Evolutionary conservation across 2,329 filamentous ascomycete species (phyloP).

Genomic region (Fonsecaea monophora): DNA sequence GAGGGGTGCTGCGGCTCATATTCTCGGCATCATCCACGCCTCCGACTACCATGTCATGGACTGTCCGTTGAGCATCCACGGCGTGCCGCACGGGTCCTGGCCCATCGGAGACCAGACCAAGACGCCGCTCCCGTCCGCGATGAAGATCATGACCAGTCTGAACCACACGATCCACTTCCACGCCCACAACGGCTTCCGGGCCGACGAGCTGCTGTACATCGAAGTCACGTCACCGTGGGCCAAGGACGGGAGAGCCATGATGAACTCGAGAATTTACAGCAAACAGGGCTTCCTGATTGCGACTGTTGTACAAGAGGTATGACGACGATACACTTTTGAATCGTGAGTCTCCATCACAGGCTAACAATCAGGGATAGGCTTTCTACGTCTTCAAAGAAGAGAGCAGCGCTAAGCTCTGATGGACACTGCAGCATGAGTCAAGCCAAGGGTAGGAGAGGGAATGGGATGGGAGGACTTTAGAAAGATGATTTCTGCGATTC

Average conservation of each 20-base stretch:
- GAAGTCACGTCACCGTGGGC: slow-evolving; percentile 38
- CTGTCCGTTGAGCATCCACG: slow-evolving; percentile 34
- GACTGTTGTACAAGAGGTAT: slow-evolving; percentile 38
- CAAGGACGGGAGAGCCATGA: slow-evolving; percentile 37
- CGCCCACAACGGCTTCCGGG: slow-evolving; percentile 36
- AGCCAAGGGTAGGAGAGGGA: background rate
- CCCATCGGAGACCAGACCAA: slow-evolving; percentile 31
- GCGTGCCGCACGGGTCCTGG: slow-evolving; percentile 25
- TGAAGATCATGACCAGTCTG: slow-evolving; percentile 40
- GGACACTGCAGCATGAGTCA: background rate
- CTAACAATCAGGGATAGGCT: slow-evolving; percentile 23
- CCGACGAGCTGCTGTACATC: slow-evolving; percentile 38
- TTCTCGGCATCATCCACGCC: slow-evolving; percentile 37
- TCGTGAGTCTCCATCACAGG: background rate
- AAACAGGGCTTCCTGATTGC: slow-evolving; percentile 35
- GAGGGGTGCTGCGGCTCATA: slow-evolving; percentile 27
- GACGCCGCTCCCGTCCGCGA: slow-evolving; percentile 14
- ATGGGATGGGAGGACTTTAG: background rate
- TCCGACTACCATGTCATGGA: slow-evolving; percentile 40
- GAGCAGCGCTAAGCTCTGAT: slow-evolving; percentile 23
- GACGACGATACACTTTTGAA: slow-evolving; percentile 1
- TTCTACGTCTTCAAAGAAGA: slow-evolving; percentile 39
- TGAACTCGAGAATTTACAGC: slow-evolving; percentile 36
- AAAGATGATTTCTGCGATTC: background rate
- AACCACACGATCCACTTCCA: slow-evolving; percentile 40